Conservation (phyloP, 2,329 filamentous ascomycete species). For the Ophiocordyceps robertsii region DNA sequence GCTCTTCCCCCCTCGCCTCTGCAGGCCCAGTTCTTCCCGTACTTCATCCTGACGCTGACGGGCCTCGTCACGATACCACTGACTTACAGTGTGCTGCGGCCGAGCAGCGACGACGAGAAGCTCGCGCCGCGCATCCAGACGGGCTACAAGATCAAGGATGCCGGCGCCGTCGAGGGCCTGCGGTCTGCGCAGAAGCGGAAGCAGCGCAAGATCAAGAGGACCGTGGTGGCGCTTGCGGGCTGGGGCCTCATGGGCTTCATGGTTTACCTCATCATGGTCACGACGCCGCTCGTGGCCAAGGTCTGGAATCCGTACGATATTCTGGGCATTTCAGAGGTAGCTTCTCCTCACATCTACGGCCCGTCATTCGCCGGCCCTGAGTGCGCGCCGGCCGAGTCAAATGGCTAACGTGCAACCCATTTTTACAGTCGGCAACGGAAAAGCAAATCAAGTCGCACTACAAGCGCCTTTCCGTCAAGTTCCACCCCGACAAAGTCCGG, state of each 20-base stretch:
- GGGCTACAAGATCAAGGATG: constrained; percentile 70
- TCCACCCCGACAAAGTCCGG: constrained; percentile 85
- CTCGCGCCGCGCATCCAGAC: constrained; percentile 73
- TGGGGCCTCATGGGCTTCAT: constrained; percentile 82
- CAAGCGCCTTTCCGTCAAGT: constrained; percentile 70
- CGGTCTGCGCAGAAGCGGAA: constrained; percentile 79
- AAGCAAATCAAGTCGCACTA: constrained; percentile 89
- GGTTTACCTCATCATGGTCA: constrained; percentile 78
- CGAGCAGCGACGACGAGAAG: constrained; percentile 62
- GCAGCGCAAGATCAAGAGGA: constrained; percentile 78
- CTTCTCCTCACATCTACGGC: background rate
- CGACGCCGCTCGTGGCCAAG: constrained; percentile 56
- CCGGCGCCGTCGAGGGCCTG: constrained; percentile 68
- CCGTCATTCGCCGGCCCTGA: no score
- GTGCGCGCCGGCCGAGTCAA: background rate
- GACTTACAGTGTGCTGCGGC: constrained; percentile 76
- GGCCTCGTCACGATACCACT: constrained; percentile 79
- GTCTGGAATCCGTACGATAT: constrained; percentile 98
- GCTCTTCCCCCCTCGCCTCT: background rate
- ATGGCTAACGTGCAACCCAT: background rate
- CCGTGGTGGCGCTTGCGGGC: constrained; percentile 59
- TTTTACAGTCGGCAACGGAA: constrained; percentile 59
- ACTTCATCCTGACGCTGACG: constrained; percentile 88
- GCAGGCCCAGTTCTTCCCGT: constrained; percentile 94
- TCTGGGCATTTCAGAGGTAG: constrained; percentile 68